Evolutionary conservation across 2,329 filamentous ascomycete species (phyloP).

Genomic region (Arthrobotrys pseudoclavata): DNA sequence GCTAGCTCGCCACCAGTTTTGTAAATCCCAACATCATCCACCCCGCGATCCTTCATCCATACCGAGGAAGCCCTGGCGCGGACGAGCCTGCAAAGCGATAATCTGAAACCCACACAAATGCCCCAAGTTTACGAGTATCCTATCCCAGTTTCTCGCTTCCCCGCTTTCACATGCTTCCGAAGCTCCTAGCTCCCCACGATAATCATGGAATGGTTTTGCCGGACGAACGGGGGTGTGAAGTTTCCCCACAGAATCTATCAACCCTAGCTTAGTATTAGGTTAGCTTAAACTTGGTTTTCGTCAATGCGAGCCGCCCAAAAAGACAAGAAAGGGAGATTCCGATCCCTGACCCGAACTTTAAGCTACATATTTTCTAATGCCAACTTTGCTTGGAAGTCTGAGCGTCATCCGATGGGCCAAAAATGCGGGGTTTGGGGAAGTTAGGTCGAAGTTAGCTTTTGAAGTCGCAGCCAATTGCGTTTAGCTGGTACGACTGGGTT

Average conservation of each 20-base stretch:
- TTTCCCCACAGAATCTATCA: background rate
- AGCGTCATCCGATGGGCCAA: background rate
- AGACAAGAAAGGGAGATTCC: background rate
- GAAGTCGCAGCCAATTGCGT: background rate
- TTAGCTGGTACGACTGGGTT: background rate
- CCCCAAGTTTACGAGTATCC: background rate
- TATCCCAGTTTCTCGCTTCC: slow-evolving; percentile 25
- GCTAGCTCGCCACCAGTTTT: background rate
- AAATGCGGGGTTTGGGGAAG: background rate
- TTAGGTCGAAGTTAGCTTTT: background rate
- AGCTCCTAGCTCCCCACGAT: background rate
- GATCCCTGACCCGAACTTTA: slow-evolving; percentile 8
- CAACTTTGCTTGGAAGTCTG: background rate
- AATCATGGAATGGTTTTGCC: slow-evolving; percentile 1
- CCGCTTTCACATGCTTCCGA: slow-evolving; percentile 34
- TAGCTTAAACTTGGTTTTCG: background rate
- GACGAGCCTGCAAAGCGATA: slow-evolving; percentile 14
- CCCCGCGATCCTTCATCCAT: background rate
- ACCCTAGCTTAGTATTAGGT: background rate
- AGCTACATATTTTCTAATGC: background rate
- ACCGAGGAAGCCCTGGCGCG: background rate
- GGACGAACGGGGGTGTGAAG: slow-evolving; percentile 13
- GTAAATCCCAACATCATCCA: background rate
- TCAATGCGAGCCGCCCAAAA: background rate
- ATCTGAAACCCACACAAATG: background rate